Evolutionary conservation across 116 monocot genomes (phyloP).

Genomic region (Papilionanthe hybrid): DNA sequence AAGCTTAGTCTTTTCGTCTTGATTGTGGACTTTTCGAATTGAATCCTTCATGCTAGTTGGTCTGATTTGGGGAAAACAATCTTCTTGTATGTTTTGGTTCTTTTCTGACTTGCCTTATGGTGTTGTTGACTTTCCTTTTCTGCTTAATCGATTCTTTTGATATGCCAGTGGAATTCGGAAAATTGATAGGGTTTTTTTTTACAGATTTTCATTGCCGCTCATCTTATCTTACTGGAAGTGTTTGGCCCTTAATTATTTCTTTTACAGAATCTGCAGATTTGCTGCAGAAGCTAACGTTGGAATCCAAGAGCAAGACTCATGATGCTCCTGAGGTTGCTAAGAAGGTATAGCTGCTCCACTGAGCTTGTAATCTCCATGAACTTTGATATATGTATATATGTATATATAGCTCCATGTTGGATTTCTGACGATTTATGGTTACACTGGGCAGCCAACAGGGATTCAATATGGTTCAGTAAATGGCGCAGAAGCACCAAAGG

Average conservation of each 20-base stretch:
- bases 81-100: not conserved
- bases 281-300: slow-evolving; percentile 64
- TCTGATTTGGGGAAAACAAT: not conserved
- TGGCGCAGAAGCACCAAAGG: slow-evolving; percentile 18
- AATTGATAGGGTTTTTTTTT: not conserved
- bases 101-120: not conserved
- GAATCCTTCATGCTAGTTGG: not conserved
- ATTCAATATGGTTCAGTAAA: slow-evolving; percentile 24
- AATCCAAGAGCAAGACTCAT: slow-evolving; percentile 43
- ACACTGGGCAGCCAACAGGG: slow-evolving; percentile 14
- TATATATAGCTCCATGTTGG: too few species aligned
- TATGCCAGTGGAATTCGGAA: not conserved
- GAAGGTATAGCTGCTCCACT: slow-evolving; percentile 31
- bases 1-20: not conserved
- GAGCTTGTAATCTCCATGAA: not conserved
- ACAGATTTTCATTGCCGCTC: not conserved
- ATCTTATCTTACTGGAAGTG: not conserved
- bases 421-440: slow-evolving; percentile 1
- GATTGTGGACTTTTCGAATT: not conserved
- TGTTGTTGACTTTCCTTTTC: not conserved
- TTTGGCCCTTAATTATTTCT: slow-evolving; percentile 12
- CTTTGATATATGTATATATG: too few species aligned
- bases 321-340: slow-evolving; percentile 50
- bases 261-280: slow-evolving; percentile 58
- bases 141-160: not conserved